phyloP scores from a whole-genome alignment of 805 yeast species.

The Candida vaughaniae region DNA sequence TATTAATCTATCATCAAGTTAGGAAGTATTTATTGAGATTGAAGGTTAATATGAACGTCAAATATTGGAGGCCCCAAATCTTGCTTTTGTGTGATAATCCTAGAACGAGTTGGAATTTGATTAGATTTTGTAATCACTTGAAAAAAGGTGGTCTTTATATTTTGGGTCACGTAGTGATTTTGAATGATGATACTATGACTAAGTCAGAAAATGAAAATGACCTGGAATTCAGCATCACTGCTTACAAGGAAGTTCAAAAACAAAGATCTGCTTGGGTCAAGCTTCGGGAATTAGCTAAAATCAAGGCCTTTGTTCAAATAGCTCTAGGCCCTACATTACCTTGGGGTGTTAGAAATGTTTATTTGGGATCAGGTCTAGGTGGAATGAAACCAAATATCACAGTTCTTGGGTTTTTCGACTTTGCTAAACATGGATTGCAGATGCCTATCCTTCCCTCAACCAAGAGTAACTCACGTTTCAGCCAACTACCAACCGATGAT shows the following conservation, averaged over 20 bases:
- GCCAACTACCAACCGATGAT: constrained; percentile 69
- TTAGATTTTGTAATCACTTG: constrained; percentile 88
- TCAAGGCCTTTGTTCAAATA: constrained; percentile 93
- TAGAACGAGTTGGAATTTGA: constrained; percentile 85
- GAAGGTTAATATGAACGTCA: constrained; percentile 84
- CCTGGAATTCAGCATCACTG: constrained; percentile 32
- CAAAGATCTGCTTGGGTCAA: constrained; percentile 84
- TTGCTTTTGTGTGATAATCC: constrained; percentile 88
- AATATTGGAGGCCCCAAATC: constrained; percentile 98
- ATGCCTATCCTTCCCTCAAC: constrained; percentile 23
- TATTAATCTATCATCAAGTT: constrained; percentile 93
- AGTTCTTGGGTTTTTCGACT: constrained; percentile 84
- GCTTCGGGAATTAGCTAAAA: constrained; percentile 69
- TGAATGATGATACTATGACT: constrained; percentile 37
- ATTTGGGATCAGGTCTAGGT: constrained; percentile 93
- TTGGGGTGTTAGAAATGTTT: constrained; percentile 95
- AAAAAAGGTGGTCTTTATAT: constrained; percentile 95
- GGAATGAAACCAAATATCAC: constrained; percentile 98
- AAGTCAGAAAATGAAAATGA: constrained; percentile 44
- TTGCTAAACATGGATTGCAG: constrained; percentile 41
- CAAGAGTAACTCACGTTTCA: constrained; percentile 17
- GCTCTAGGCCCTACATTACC: constrained; percentile 83
- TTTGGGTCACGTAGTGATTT: constrained; percentile 85
- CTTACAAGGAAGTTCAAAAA: constrained; percentile 64
- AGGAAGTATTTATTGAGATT: constrained; percentile 82